Evolutionary conservation across 1,284 basidiomycete genomes (phyloP), one percentile per base, ranked within the genome.

Genomic region (Sanghuangporus sanghuang): DNA sequence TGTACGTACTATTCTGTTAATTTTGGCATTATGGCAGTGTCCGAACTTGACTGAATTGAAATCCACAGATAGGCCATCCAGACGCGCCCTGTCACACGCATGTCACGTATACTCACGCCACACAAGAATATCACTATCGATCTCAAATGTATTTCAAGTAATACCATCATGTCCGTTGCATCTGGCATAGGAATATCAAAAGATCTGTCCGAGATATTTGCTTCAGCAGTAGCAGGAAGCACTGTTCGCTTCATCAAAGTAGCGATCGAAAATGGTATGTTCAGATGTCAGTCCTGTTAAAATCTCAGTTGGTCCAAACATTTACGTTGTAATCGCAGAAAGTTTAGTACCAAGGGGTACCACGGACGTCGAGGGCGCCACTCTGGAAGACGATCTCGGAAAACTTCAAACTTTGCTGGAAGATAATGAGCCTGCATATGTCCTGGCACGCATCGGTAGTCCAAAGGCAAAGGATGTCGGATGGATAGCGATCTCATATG

Each of bases 401-500:
- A 76, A 76, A 59, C 79, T 93, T 3, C 82, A 84, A 68, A 76
- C 78, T 36, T 69, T 87, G 23, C 73, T 93, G 0, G 78, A 86
- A 44, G 82, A 87, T 36, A 74, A 82, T 63, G 71, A 76, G 2
- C 90, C 90, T 35, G 85, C 89, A n/a, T 92, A 91, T 72, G 73
- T 93, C 42, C 83, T 93, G 18, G 83, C 81, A 7, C 82, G 84
- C 62, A 71, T 86, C 35, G 88, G 90, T 68, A 77, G 79, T 38
- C 80, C 85, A 0, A 75, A 57, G 14, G 49, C 85, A 0, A 75
- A 57, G 14, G 49, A 81, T 0, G 71, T 80, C 0, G 83, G 86
- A 66, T 93, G 90, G 90, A 75, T 91, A 36, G 79, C 81, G 2
- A 82, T 93, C 64, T 85, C 78, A 70, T 93, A 91, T 69, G 89